phyloP scores from a whole-genome alignment of 495 filamentous ascomycete species.

The Coniosporium apollinis region DNA sequence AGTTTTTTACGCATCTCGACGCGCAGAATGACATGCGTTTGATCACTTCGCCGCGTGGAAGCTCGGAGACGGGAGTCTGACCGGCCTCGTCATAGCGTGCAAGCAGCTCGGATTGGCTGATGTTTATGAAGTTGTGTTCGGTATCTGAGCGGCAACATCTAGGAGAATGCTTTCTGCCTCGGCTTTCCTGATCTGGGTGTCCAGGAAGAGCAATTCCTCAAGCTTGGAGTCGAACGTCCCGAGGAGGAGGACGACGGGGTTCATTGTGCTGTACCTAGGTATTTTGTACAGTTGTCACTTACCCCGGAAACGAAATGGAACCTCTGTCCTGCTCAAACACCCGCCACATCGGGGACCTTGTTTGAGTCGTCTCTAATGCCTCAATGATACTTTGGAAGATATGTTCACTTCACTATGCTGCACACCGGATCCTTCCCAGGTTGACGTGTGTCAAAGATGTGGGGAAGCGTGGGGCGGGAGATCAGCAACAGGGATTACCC shows the following conservation, averaged over 20 bases:
- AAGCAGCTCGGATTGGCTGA: slow-evolving; percentile 28
- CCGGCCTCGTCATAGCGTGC: slow-evolving; percentile 2
- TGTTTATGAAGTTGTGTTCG: slow-evolving; percentile 28
- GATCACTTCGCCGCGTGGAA: slow-evolving; percentile 34
- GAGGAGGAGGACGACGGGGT: slow-evolving; percentile 34
- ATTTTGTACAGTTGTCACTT: too few relatives aligned
- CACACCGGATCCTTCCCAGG: too few relatives aligned
- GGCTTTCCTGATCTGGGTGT: slow-evolving; percentile 24
- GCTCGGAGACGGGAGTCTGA: slow-evolving; percentile 7
- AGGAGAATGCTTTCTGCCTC: slow-evolving; percentile 30
- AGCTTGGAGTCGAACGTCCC: slow-evolving; percentile 59
- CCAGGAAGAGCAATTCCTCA: slow-evolving; percentile 39
- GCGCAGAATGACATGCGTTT: slow-evolving; percentile 30
- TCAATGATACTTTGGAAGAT: too few relatives aligned
- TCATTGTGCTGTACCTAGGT: slow-evolving; percentile 3
- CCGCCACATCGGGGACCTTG: too few relatives aligned
- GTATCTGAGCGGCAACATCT: slow-evolving; percentile 33
- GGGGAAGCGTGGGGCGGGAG: too few relatives aligned
- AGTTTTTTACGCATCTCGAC: slow-evolving; percentile 22
- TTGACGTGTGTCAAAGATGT: too few relatives aligned
- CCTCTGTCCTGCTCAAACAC: too few relatives aligned
- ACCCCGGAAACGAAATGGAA: too few relatives aligned
- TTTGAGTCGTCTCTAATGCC: too few relatives aligned
- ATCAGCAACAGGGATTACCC: too few relatives aligned
- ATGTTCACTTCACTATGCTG: too few relatives aligned